Evolutionary conservation across 495 filamentous ascomycete species (phyloP), one percentile per base, ranked within the genome.

Genomic region (Aspergillus steynii): DNA sequence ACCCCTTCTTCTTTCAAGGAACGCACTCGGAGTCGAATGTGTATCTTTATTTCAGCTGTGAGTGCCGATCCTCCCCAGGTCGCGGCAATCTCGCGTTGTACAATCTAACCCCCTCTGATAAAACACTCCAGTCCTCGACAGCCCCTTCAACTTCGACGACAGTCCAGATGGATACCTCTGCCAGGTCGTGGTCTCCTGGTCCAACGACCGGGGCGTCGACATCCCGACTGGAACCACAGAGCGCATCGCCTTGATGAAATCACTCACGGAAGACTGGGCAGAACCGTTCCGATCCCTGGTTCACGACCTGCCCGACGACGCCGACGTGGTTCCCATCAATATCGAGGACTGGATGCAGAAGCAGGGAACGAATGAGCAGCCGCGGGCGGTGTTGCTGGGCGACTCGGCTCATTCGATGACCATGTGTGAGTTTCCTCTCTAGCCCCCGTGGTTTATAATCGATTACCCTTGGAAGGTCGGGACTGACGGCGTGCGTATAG

Each of bases 1-100:
- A 88, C 54, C 84, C 85, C 1, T 82, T 81, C 28, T 83, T 89
- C 47, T 83, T 88, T 50, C 85, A 88, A 53, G 85, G 85, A 1
- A 76, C 80, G 4, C 78, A 87, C 54, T 85, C 86, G 0, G 70
- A 76, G 12, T 82, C 85, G 10, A 73, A 82, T 29, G 76, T 81
- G 4, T 88, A 82, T 66, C 59, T 87, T 0, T 88, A 80, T 68
- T 86, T 83, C 62, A 81, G 80, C 25, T 76, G 37, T 42, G 37
- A 42, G 80, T 74, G 56, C 6, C 9, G 4, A 31, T 1, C 28
- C 51, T 0, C 10, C 28, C 10, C n/a, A 20, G 29, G 29, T 15
- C 14, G 26, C 3, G 1, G 1, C 51, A 29, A 14, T 14, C 0
- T 42, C 9, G 20, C 20, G 20, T 14, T 10, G 5, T 7, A 29